phyloP scores from a whole-genome alignment of 345 rosid genomes.

The Anastatica hierochuntica region DNA sequence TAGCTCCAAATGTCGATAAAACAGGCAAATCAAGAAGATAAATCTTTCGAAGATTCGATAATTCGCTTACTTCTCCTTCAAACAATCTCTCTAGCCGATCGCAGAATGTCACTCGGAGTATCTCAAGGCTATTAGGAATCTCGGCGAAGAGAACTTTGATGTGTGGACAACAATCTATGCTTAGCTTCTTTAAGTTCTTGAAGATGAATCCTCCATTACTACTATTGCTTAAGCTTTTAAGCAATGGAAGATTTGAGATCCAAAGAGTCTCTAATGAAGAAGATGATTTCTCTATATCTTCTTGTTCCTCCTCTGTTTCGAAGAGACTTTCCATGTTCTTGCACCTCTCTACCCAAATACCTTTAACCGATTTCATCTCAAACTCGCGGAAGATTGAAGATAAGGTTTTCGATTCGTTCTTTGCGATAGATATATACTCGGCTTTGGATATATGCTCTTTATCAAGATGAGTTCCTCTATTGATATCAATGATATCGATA shows the following conservation, averaged over 20 bases:
- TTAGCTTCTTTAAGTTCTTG: constrained; percentile 31
- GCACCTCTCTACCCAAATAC: constrained; percentile 46
- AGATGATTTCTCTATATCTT: not conserved
- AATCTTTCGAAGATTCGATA: constrained; percentile 23
- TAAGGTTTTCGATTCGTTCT: constrained; percentile 13
- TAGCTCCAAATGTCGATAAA: constrained; percentile 15
- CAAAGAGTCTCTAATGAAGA: constrained; percentile 28
- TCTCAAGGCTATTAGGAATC: constrained; percentile 16
- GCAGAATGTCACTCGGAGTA: constrained; percentile 15
- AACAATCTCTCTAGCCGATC: constrained; percentile 26
- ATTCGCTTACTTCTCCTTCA: not conserved
- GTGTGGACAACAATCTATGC: constrained; percentile 39
- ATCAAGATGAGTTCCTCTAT: constrained; percentile 26
- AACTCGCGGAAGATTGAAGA: constrained; percentile 26
- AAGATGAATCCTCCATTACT: constrained; percentile 16
- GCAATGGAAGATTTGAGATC: constrained; percentile 34
- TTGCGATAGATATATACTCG: constrained; percentile 25
- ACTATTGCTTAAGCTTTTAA: constrained; percentile 16
- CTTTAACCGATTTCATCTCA: constrained; percentile 21
- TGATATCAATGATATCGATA: constrained; percentile 10
- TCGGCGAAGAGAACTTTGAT: constrained; percentile 21
- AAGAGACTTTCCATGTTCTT: constrained; percentile 20
- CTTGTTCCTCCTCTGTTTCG: constrained; percentile 2
- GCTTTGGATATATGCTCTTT: constrained; percentile 10
- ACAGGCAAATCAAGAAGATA: constrained; percentile 35